A percentile compares a stretch with the other conserved stretches of the same genome.
phyloP scores from a whole-genome alignment of 306 rosid species.

The Sicyos edulis region DNA sequence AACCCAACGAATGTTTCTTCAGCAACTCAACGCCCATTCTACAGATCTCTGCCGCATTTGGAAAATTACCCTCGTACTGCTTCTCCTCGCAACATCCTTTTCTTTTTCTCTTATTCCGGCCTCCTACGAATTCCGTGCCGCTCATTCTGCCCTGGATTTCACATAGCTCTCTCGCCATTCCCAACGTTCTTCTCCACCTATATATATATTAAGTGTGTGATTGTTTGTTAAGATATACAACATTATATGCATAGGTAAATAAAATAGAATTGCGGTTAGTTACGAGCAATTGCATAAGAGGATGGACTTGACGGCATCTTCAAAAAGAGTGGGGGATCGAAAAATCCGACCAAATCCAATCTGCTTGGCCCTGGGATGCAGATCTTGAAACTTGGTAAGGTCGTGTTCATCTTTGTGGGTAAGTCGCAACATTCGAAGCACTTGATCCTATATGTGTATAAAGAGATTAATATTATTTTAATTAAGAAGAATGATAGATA shows the following conservation, averaged over 20 bases:
- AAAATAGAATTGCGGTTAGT: neutral
- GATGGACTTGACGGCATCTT: conserved; percentile 33
- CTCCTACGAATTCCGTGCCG: too few species aligned
- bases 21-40: neutral
- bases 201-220: too few species aligned
- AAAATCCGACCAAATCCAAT: conserved; percentile 23
- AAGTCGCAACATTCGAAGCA: conserved; percentile 29
- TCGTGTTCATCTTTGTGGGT: conserved; percentile 17
- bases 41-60: conserved; percentile 24
- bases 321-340: conserved; percentile 29
- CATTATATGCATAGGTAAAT: too few species aligned
- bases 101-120: neutral
- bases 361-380: conserved; percentile 1
- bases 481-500: too few species aligned
- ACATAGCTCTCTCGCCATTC: conserved; percentile 26
- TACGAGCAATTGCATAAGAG: conserved; percentile 33
- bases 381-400: conserved; percentile 1
- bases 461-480: too few species aligned
- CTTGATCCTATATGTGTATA: conserved; percentile 24
- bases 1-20: conserved; percentile 12
- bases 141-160: conserved; percentile 14
- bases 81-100: neutral
- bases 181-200: conserved; percentile 30
- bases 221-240: too few species aligned
- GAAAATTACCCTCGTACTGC: conserved; percentile 26